Base-by-base conservation (phyloP, 1,284 basidiomycete species). In the Ceratobasidium sp. region DNA sequence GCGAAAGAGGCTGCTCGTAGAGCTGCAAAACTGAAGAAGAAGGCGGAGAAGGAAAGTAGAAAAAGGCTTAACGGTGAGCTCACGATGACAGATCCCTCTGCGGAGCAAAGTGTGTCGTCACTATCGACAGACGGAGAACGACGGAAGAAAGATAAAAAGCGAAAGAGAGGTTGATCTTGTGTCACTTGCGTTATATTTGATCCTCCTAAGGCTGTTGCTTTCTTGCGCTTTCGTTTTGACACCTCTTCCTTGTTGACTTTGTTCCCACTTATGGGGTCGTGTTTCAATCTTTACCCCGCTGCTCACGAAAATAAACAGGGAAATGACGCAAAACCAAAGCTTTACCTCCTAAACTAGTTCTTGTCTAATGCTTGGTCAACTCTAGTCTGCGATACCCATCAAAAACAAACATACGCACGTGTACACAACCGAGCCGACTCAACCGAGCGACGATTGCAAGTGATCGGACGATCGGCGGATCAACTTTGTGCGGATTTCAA, bases 1-100 rank as follows among this genome's bases (percentile, higher is more conserved):
- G 76, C 60, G 35, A 66, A 78, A 66, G 66, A 69, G 58, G 56
- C 42, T 37, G 77, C 54, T 10, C 64, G 51, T 13, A 66, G 74
- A 61, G 66, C 39, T 26, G 56, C 74, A 13, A 68, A 78, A 31
- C 33, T 71, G 26, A 65, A 77, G 45, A 56, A 60, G 39, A 60
- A 58, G 65, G 47, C 35, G 61, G 51, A 74, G 56, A 75, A 56
- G 54, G 49, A 67, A 37, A 63, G 56, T 20, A 53, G 47, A 13
- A 61, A 17, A 39, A 13, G 28, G 8, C 28, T 35, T 11, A 49
- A 20, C 6, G 58, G 45, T 11, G 39, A 33, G 17, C 20, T 20
- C 2, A 15, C 35, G 45, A 42, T 13, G 13, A 2, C 8, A 17
- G 17, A 53, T 17, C 42, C 64, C 8, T 26, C 49, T 10, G 31